These are phyloP conservation scores for Linnemannia elongata DNA, from an alignment of 192 early-diverging fungal genomes.

Conservation along the genomic window DNA sequence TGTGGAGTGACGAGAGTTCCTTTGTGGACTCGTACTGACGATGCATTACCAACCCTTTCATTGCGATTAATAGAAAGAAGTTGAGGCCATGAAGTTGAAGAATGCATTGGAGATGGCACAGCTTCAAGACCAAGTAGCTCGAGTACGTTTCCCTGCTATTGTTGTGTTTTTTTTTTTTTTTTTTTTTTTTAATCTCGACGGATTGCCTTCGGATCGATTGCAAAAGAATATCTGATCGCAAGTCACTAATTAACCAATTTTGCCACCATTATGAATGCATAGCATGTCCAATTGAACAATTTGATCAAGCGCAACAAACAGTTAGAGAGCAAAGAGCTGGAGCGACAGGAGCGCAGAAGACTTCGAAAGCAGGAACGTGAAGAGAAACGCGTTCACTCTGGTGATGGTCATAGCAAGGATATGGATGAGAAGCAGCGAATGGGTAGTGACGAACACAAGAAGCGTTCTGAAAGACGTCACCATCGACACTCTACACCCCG, in stretches of 20 bases:
- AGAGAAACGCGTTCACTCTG: slow-evolving; percentile 20
- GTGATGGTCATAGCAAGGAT: slow-evolving; percentile 7
- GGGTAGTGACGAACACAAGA: background rate
- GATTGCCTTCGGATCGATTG: background rate
- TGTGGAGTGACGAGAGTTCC: background rate
- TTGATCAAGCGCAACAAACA: slow-evolving; percentile 40
- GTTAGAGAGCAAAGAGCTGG: slow-evolving; percentile 31
- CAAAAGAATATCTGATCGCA: background rate
- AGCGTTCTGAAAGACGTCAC: slow-evolving; percentile 19
- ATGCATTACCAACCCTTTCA: background rate
- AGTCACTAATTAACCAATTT: background rate
- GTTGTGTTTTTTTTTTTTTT: background rate
- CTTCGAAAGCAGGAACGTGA: slow-evolving; percentile 26
- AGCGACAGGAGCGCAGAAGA: slow-evolving; percentile 21
- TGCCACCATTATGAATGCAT: background rate
- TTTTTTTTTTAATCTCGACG: background rate
- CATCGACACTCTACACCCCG: slow-evolving; percentile 45
- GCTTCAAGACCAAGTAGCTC: slow-evolving; percentile 43
- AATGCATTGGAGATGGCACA: slow-evolving; percentile 30
- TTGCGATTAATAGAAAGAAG: slow-evolving; percentile 28
- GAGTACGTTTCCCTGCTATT: slow-evolving; percentile 16
- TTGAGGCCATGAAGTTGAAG: slow-evolving; percentile 36
- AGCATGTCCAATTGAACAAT: slow-evolving; percentile 45
- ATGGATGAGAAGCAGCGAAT: background rate
- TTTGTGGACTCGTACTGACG: background rate